Conservation (phyloP, 139 green algal genomes). For the Closterium sp. region DNA sequence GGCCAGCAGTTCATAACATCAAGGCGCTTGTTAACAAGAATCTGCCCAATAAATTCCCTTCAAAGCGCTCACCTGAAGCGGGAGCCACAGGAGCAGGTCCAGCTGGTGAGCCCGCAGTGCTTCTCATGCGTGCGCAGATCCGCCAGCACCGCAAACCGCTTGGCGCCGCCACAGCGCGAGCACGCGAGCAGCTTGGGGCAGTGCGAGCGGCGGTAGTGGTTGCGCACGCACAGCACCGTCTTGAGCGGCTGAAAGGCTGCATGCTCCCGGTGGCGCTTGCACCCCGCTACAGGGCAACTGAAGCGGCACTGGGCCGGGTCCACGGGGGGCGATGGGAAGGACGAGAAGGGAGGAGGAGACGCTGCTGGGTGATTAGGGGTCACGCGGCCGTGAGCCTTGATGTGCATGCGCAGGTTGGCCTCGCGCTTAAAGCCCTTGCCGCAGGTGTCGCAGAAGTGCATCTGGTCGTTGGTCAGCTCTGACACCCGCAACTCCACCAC, state of each 20-base stretch:
- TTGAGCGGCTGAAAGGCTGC: conserved; percentile 31
- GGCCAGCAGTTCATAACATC: too few relatives aligned
- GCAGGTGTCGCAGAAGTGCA: conserved; percentile 45
- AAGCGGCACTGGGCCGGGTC: neutral
- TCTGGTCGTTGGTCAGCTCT: conserved; percentile 34
- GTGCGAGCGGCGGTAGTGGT: conserved; percentile 36
- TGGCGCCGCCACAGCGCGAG: conserved; percentile 21
- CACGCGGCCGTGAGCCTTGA: conserved; percentile 28
- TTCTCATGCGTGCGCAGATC: conserved; percentile 45
- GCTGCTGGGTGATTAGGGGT: neutral
- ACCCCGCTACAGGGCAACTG: conserved; percentile 23
- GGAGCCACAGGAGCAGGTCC: conserved; percentile 25
- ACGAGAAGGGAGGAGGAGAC: neutral
- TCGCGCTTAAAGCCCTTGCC: conserved; percentile 46
- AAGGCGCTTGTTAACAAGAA: too few relatives aligned
- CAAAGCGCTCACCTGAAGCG: neutral
- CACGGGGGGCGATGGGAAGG: neutral
- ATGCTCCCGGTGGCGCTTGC: conserved; percentile 29
- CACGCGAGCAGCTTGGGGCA: conserved; percentile 35
- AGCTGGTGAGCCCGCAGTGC: conserved; percentile 28
- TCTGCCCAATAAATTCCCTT: too few relatives aligned
- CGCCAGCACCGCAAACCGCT: conserved; percentile 31
- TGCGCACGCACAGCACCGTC: conserved; percentile 44
- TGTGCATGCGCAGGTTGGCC: conserved; percentile 46
- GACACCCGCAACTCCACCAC: conserved; percentile 29